Percentiles rank a stretch among this genome's conserved stretches.
phyloP scores from a whole-genome alignment of 495 filamentous ascomycete species.

The Xylaria intraflava region DNA sequence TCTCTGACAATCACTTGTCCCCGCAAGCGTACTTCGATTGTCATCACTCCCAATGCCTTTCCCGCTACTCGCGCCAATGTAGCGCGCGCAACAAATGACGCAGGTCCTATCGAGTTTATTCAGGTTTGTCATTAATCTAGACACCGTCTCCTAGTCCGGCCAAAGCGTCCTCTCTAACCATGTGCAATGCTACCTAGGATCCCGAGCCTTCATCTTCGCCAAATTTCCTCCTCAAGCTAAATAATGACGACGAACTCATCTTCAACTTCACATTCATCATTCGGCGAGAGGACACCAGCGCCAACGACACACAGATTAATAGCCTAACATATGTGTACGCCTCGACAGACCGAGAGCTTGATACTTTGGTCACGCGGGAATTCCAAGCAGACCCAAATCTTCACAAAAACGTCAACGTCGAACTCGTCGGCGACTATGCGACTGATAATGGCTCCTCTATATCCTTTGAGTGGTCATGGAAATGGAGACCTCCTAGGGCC shows the following conservation, averaged over 20 bases:
- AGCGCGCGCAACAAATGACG: constrained; percentile 67
- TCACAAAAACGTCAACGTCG: constrained; percentile 94
- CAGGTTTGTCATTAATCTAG: constrained; percentile 55
- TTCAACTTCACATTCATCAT: constrained; percentile 91
- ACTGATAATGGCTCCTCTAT: constrained; percentile 76
- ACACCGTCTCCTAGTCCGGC: constrained; percentile 1
- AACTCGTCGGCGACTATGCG: constrained; percentile 79
- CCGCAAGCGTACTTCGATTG: constrained; percentile 63
- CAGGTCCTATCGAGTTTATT: constrained; percentile 76
- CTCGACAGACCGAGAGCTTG: constrained; percentile 75
- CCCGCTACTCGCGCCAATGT: constrained; percentile 76
- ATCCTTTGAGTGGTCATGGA: constrained; percentile 93
- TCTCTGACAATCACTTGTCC: constrained; percentile 73
- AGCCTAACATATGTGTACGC: constrained; percentile 90
- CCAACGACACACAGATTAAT: constrained; percentile 70
- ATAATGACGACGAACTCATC: constrained; percentile 81
- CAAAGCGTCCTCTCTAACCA: constrained; percentile 11
- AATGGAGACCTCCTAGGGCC: constrained; percentile 84
- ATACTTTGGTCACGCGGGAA: constrained; percentile 87
- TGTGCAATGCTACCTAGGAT: constrained; percentile 55
- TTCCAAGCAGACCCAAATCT: constrained; percentile 96
- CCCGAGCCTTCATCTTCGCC: constrained; percentile 61
- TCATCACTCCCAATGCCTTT: constrained; percentile 80
- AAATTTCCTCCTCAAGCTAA: constrained; percentile 75
- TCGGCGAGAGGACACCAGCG: constrained; percentile 57